Evolutionary conservation across 352 stramenopile genomes (phyloP).

Genomic region (Pythium aristosporum): DNA sequence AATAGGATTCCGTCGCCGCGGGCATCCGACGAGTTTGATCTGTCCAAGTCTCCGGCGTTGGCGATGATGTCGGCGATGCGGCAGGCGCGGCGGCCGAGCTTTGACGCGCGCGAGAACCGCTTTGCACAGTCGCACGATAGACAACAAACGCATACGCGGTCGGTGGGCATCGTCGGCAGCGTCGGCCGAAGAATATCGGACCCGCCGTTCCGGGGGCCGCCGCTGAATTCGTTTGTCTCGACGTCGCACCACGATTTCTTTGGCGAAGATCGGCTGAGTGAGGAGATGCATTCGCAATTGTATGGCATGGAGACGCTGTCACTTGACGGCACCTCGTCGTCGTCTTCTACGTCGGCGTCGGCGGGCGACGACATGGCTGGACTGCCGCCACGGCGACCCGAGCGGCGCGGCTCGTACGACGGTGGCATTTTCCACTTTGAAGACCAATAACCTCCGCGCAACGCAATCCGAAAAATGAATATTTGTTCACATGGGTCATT

Average conservation of each 20-base stretch:
- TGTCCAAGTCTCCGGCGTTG: constrained; percentile 68
- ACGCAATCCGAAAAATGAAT: background rate
- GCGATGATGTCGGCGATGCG: constrained; percentile 64
- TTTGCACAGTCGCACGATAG: constrained; percentile 10
- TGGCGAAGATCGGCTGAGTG: constrained; percentile 14
- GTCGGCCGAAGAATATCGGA: constrained; percentile 24
- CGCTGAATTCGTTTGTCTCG: constrained; percentile 24
- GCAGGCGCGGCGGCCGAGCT: constrained; percentile 31
- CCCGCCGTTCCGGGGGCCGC: constrained; percentile 26
- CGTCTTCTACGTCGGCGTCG: background rate
- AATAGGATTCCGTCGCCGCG: constrained; percentile 27
- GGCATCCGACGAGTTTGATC: constrained; percentile 60
- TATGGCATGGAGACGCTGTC: constrained; percentile 20
- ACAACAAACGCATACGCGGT: constrained; percentile 5
- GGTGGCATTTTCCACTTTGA: constrained; percentile 78
- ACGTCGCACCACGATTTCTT: constrained; percentile 15
- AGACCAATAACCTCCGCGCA: constrained; percentile 35
- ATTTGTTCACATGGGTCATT: background rate
- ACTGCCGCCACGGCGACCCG: constrained; percentile 18
- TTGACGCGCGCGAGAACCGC: constrained; percentile 10
- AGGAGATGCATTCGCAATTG: constrained; percentile 3
- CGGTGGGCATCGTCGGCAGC: constrained; percentile 16
- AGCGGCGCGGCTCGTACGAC: constrained; percentile 60
- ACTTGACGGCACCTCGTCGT: constrained; percentile 1
- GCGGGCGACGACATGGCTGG: constrained; percentile 8